Conservation (phyloP, 495 filamentous ascomycete genomes). For the Talaromyces stipitatus region DNA sequence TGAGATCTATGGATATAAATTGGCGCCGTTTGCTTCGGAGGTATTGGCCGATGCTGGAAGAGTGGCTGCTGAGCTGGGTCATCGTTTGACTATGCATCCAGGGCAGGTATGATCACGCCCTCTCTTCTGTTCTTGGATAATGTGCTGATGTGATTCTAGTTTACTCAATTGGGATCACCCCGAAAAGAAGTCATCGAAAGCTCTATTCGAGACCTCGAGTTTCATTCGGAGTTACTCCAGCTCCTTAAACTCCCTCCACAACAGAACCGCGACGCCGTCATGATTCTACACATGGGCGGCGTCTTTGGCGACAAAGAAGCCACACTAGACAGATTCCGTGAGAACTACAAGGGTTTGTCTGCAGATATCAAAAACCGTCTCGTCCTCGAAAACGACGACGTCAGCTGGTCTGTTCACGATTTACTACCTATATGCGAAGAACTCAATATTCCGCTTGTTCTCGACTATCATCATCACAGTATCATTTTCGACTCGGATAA, state of each 20-base stretch:
- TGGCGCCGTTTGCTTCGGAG: slow-evolving; percentile 78
- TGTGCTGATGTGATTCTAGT: slow-evolving; percentile 30
- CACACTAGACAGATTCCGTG: slow-evolving; percentile 72
- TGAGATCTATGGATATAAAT: slow-evolving; percentile 75
- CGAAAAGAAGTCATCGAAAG: slow-evolving; percentile 64
- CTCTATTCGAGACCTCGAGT: slow-evolving; percentile 76
- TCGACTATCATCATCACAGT: slow-evolving; percentile 95
- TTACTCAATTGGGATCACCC: slow-evolving; percentile 83
- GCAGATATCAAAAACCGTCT: slow-evolving; percentile 68
- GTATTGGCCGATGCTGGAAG: slow-evolving; percentile 68
- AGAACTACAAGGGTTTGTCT: slow-evolving; percentile 63
- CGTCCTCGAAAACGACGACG: slow-evolving; percentile 93
- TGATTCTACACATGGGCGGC: slow-evolving; percentile 94
- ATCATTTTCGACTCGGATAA: slow-evolving; percentile 70
- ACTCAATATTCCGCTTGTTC: slow-evolving; percentile 83
- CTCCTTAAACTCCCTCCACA: slow-evolving; percentile 74
- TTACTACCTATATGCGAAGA: slow-evolving; percentile 87
- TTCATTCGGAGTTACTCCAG: slow-evolving; percentile 78
- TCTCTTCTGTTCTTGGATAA: slow-evolving; percentile 4
- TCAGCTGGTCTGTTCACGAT: slow-evolving; percentile 84
- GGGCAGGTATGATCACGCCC: slow-evolving; percentile 49
- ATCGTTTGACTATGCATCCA: slow-evolving; percentile 84
- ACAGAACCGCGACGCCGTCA: slow-evolving; percentile 78
- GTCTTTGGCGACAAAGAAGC: slow-evolving; percentile 82
- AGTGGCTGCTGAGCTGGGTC: slow-evolving; percentile 72